phyloP scores from a whole-genome alignment of 257 asterid species.

The Solanum sitiens region DNA sequence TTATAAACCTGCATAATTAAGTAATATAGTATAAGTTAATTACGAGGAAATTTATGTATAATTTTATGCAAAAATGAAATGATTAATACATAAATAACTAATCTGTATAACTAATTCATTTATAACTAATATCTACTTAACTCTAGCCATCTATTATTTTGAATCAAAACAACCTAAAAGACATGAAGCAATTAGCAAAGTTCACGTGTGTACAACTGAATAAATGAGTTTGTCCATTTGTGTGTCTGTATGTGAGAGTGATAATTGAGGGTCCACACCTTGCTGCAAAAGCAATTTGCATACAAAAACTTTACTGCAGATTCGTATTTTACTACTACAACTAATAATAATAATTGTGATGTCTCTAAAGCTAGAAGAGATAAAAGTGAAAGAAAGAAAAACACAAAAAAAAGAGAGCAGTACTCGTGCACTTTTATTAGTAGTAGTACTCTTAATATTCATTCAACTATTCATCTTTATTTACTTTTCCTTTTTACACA shows the following conservation, averaged over 20 bases:
- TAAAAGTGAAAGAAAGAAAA: constrained; percentile 4
- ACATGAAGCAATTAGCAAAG: background rate
- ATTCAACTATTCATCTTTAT: background rate
- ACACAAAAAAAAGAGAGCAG: constrained; percentile 22
- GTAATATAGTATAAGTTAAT: background rate
- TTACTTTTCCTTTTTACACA: constrained; percentile 7
- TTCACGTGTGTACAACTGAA: background rate
- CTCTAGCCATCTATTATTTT: background rate
- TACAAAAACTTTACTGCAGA: constrained; percentile 4
- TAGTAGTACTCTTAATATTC: background rate
- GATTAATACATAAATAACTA: too few species aligned
- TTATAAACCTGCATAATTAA: background rate
- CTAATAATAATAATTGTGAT: background rate
- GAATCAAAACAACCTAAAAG: background rate
- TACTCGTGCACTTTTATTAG: background rate
- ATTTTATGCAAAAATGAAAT: background rate
- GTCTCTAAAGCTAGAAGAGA: constrained; percentile 2
- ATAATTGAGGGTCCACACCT: background rate
- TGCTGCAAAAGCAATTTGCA: constrained; percentile 22
- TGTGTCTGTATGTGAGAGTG: background rate
- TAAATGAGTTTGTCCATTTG: background rate
- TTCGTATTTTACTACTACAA: background rate
- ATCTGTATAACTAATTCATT: too few species aligned
- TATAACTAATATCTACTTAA: background rate
- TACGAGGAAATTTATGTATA: background rate